Base-by-base conservation (phyloP, 2,329 filamentous ascomycete genomes). In the Fusarium concolor region DNA sequence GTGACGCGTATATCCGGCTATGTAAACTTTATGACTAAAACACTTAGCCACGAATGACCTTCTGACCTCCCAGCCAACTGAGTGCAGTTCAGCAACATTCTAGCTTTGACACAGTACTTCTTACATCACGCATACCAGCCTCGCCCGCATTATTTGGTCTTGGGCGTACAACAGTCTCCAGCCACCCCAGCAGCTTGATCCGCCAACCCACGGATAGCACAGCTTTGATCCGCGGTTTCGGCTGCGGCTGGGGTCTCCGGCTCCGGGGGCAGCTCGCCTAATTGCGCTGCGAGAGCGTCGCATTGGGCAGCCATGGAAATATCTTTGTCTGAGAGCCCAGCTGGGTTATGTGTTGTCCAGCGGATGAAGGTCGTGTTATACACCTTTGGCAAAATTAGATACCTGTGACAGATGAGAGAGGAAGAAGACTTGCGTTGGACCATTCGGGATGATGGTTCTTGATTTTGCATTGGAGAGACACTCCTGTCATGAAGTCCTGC, bases 401-500 rank as follows among this genome's bases (percentile, higher is more conserved):
- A 20, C 18, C 9, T 22, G 33, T 24, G n/a, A 18, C 43, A 14
- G n/a, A 10, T 41, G 17, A 7, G 33, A 45, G 35, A 26, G 20
- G 39, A 9, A 29, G 11, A 15, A 10, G 26, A 20, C 26, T 68
- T 78, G 90, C 90, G 74, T 93, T 93, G 4, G 89, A 90, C 90
- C 90, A 93, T 76, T 93, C 90, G 0, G 91, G 90, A 73, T 93
- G 91, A 75, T 93, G 91, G 71, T 88, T 90, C 73, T 86, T 84
- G 37, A 86, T 76, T 74, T 90, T 90, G 79, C 89, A 91, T 72
- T 92, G 86, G 31, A 89, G 79, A 12, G 90, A 88, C 15, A 93
- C 85, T 4, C 84, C 84, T n/a, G 89, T 90, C 90, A 93, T 92
- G 78, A 93, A 93, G 67, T 90, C 89, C 89, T 91, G 64, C n/a